Evolutionary conservation across 306 rosid genomes (phyloP), one percentile per base, ranked within the genome.

Genomic region (Glycine latifolia): DNA sequence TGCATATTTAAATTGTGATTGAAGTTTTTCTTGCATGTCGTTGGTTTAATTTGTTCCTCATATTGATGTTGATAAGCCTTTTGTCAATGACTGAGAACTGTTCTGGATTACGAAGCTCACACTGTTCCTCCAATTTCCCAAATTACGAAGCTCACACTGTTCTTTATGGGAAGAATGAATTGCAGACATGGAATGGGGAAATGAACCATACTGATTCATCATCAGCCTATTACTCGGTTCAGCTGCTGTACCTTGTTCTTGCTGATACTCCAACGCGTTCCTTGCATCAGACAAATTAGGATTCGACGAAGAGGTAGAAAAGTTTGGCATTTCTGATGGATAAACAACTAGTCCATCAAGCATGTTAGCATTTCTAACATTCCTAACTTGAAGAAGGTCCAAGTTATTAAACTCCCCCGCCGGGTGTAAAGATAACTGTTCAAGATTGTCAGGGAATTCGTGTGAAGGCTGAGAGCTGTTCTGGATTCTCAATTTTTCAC

Each of bases 401-500:
- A 87, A 84, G 88, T 75, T 83, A 17, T 75, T 83, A n/a, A 82
- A 63, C 8, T 78, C 31, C 31, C 31, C 31, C 31, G 31, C 82
- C 10, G 52, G 83, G 58, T 85, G 86, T 14, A 13, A 15, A 0
- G 87, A 75, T 20, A 84, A 73, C 31, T 86, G 84, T 26, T 86
- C 85, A 10, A 82, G 50, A 79, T 85, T 70, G 81, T 71, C 66
- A 0, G 87, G 86, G 14, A 71, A 79, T 75, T 82, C 85, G 8
- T 88, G 83, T 43, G 50, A 74, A 48, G 76, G 92, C 41, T 81
- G 76, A 61, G 62, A 58, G 43, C 52, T 50, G 76, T 85, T 81
- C 14, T 83, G 91, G 58, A 90, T 89, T 90, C 98, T 82, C 79
- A 94, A 75, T 84, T 91, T 94, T 12, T 90, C 93, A 2, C 97